These are phyloP conservation scores for Penicillium paxilli DNA, from an alignment of 495 filamentous ascomycete species.

Conservation along the genomic window DNA sequence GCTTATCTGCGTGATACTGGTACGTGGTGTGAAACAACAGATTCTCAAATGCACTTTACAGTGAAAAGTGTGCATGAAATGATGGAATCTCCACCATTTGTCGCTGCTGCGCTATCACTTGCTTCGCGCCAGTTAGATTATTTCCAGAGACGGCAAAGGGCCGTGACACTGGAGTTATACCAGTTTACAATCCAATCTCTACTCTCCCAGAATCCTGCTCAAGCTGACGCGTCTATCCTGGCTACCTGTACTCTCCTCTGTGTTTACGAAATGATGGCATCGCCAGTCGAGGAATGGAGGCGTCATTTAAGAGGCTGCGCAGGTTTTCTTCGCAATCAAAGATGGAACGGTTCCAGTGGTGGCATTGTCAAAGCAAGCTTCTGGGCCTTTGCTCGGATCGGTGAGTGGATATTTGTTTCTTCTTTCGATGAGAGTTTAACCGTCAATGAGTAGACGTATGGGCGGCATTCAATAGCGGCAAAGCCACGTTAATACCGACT, in stretches of 20 bases:
- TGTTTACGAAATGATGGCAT: constrained; percentile 22
- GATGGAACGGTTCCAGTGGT: constrained; percentile 13
- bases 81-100: constrained; percentile 12
- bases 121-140: constrained; percentile 13
- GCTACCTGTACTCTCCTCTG: constrained; percentile 15
- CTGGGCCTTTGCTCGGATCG: constrained; percentile 19
- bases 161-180: constrained; percentile 16
- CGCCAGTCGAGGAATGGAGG: constrained; percentile 13
- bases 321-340: constrained; percentile 7
- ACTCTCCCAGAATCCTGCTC: constrained; percentile 7
- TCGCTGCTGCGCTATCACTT: constrained; percentile 9
- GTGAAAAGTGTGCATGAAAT: constrained; percentile 8
- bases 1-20: constrained; percentile 11
- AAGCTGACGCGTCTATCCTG: constrained; percentile 10
- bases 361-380: constrained; percentile 16
- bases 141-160: constrained; percentile 1
- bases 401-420: background rate
- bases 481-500: constrained; percentile 17
- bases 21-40: constrained; percentile 17
- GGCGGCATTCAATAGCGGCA: constrained; percentile 15
- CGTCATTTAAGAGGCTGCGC: constrained; percentile 17
- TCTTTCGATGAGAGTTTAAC: background rate
- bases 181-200: constrained; percentile 12
- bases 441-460: constrained; percentile 8
- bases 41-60: constrained; percentile 15